Evolutionary conservation across 1,139 yeast genomes (phyloP).

Genomic region (Candida albicans): DNA sequence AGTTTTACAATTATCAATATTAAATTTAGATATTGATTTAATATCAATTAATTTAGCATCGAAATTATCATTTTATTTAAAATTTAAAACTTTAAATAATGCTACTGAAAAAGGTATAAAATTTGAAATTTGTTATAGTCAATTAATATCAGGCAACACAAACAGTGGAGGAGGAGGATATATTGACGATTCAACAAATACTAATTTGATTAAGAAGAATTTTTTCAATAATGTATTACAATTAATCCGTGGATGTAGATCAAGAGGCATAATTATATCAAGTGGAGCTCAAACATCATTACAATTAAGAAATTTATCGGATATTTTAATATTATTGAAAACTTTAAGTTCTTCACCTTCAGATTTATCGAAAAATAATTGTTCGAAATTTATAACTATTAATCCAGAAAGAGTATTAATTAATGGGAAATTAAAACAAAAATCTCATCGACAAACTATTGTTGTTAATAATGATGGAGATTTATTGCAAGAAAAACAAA

Average conservation of each 20-base stretch:
- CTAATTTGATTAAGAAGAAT: conserved; percentile 45
- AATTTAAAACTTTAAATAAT: conserved; percentile 81
- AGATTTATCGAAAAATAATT: conserved; percentile 66
- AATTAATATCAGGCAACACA: conserved; percentile 44
- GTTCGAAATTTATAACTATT: conserved; percentile 58
- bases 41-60: conserved; percentile 68
- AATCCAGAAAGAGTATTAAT: conserved; percentile 64
- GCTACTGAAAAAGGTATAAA: conserved; percentile 82
- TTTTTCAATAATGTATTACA: conserved; percentile 73
- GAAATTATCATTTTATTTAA: conserved; percentile 72
- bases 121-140: conserved; percentile 74
- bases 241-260: conserved; percentile 78
- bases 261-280: conserved; percentile 74
- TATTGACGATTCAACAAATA: conserved; percentile 18
- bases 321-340: conserved; percentile 63
- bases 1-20: conserved; percentile 71
- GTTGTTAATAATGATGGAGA: conserved; percentile 35
- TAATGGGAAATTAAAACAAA: conserved; percentile 69
- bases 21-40: conserved; percentile 74
- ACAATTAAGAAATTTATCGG: conserved; percentile 64
- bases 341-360: conserved; percentile 34
- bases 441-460: conserved; percentile 69
- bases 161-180: conserved; percentile 19
- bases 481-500: conserved; percentile 23
- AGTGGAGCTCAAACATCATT: conserved; percentile 69